Base-by-base conservation (phyloP, 495 filamentous ascomycete species). In the Elasticomyces elasticus region DNA sequence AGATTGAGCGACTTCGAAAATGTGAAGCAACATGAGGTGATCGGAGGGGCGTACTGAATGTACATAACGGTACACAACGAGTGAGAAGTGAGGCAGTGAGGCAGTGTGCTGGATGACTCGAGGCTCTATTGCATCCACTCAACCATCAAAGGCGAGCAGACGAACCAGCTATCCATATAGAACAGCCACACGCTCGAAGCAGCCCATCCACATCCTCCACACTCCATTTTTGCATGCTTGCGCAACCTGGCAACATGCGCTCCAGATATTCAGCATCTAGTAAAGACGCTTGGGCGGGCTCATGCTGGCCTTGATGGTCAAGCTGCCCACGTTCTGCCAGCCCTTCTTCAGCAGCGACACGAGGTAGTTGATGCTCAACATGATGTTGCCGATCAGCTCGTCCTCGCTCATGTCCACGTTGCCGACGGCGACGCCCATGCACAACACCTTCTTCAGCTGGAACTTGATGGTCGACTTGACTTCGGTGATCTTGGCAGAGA, bases 401-500 rank as follows among this genome's bases (percentile, higher is more conserved):
- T 98, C 92, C 79, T 90, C 79, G 58, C 81, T 85, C 92, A 98
- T 97, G 64, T 83, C 88, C 58, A 98, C 94, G 73, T 98, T 94
- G 66, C 92, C 92, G 62, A 98, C 87, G 63, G 92, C 92, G 64
- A 97, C 92, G 82, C 94, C 92, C 76, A 98, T 86, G 79, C 92
- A 98, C 59, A 98, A 81, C 66, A 98, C 92, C 85, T 98, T 98
- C 86, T 97, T 98, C 62, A 98, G 80, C 79, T 98, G 92, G 82
- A 98, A 98, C 82, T 98, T 98, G 81, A 98, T 96, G 67, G 94
- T 98, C 58, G 89, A 92, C 84, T 95, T 95, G 80, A 98, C 92
- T 70, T 98, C 92, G 76, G 72, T 94, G 76, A 96, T 86, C 83
- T 95, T 96, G 78, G 73, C 78, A 71, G 74, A 77, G 62, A 98